Base-by-base conservation (phyloP, 2,329 filamentous ascomycete genomes). In the Cercospora citrullina region DNA sequence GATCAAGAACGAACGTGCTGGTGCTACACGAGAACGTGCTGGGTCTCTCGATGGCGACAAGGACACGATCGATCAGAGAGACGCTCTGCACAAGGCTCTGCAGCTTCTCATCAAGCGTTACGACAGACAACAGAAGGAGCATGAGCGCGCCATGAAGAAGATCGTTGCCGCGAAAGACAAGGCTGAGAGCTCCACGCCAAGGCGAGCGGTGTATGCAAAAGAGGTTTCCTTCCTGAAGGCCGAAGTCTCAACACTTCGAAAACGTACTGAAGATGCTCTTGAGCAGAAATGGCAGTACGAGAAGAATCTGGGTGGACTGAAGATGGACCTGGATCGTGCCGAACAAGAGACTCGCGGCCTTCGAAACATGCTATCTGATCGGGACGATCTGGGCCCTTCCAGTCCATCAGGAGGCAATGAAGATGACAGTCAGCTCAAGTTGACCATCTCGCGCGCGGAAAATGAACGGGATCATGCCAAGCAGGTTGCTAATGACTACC, bases 211-310 rank as follows among this genome's bases (percentile, higher is more conserved):
- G 9, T 98, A 96, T 78, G 90, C 96, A 77, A 89, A 86, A 72
- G 94, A 98, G 76, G 91, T 98, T 6, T 85, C 86, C 1, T 89
- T 86, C 69, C 84, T 98, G 53, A 90, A 93, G 68, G 89, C 90
- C 26, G 95, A 99, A 78, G 91, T 99, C 70, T 92, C 91, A 62
- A 87, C 90, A 16, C 85, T 99, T 66, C 89, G 95, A 53, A 90
- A 90, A 69, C 89, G 95, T 64, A 94, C 94, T 31, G 94, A 99
- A 75, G 94, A 98, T 71, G 94, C 94, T 16, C 86, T 98, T 14
- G 93, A 97, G 76, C 92, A 96, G 76, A 98, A 98, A 80, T 98
- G 92, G 90, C 91, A 96, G 77, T 94, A 94, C 69, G 94, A 97
- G 80, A 96, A 96, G 81, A 93, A 93, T 18, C 83, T 98, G 1